Percentiles rank a stretch among this genome's conserved stretches.
Conservation (phyloP, 495 filamentous ascomycete species). For the Aspergillus heteromorphus region DNA sequence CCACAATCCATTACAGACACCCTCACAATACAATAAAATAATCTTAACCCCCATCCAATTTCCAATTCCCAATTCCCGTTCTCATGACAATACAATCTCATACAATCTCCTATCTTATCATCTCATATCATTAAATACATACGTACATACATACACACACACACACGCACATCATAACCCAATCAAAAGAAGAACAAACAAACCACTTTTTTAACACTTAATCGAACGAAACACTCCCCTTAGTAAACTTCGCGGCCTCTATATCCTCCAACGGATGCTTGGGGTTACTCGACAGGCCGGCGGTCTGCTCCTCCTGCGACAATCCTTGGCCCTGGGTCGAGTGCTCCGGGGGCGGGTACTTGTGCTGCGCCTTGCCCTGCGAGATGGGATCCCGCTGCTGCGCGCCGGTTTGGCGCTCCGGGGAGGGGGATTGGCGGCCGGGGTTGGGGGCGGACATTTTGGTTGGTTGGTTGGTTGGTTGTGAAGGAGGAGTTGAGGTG, state of each 20-base stretch:
- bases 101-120: not conserved
- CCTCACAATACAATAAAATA: not conserved
- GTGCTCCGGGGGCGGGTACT: conserved; percentile 27
- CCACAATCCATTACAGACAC: not conserved
- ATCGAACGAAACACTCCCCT: conserved; percentile 22
- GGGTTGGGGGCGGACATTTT: conserved; percentile 38
- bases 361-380: conserved; percentile 50
- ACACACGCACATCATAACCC: not conserved
- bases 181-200: not conserved
- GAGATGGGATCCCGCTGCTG: conserved; percentile 56
- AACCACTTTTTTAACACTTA: too few relatives aligned
- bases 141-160: not conserved
- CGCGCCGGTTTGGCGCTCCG: conserved; percentile 57
- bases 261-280: conserved; percentile 61
- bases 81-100: too few relatives aligned
- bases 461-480: conserved; percentile 4
- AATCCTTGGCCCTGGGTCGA: conserved; percentile 24
- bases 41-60: too few relatives aligned
- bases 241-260: conserved; percentile 59
- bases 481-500: not conserved
- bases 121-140: conserved; percentile 5
- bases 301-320: conserved; percentile 11
- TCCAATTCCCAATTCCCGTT: too few relatives aligned
- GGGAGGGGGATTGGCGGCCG: conserved; percentile 79
- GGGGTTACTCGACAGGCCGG: conserved; percentile 56